These are phyloP conservation scores for Plantago lanceolata DNA, from an alignment of 305 asterid species.

Conservation along the genomic window DNA sequence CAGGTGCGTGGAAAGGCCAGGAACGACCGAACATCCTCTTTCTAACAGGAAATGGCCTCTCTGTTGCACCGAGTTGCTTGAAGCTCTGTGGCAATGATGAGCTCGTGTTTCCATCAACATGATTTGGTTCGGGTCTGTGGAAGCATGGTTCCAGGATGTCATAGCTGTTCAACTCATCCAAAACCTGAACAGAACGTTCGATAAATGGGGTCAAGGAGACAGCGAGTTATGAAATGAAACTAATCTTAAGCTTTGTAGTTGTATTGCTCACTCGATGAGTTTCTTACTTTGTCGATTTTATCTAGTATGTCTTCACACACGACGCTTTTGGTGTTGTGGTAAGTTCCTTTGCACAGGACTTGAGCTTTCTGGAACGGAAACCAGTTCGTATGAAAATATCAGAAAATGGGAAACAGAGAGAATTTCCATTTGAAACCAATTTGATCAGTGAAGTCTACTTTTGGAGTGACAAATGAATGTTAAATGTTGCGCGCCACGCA, in stretches of 20 bases:
- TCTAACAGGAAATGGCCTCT: conserved; percentile 48
- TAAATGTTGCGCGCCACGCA: neutral
- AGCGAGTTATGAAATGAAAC: neutral
- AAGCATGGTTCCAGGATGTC: conserved; percentile 55
- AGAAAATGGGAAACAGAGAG: neutral
- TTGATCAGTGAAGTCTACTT: too few relatives aligned
- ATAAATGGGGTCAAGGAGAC: neutral
- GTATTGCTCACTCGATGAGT: neutral
- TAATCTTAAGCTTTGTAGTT: neutral
- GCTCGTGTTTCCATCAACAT: conserved; percentile 19
- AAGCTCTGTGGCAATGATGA: conserved; percentile 44
- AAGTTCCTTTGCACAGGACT: conserved; percentile 34
- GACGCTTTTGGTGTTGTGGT: conserved; percentile 5
- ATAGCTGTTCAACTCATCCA: conserved; percentile 34
- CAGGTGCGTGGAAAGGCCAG: conserved; percentile 62
- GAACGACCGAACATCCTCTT: conserved; percentile 57
- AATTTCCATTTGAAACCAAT: too few relatives aligned
- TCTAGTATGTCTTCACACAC: conserved; percentile 21
- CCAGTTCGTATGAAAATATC: neutral
- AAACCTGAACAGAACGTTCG: conserved; percentile 26
- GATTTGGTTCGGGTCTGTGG: conserved; percentile 23
- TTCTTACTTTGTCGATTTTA: conserved; percentile 36
- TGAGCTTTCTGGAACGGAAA: conserved; percentile 39
- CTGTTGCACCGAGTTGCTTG: conserved; percentile 40
- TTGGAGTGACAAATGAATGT: neutral